Percentiles rank a stretch among this genome's conserved stretches.
phyloP scores from a whole-genome alignment of 2,329 filamentous ascomycete genomes.

The Aspergillus sergii region DNA sequence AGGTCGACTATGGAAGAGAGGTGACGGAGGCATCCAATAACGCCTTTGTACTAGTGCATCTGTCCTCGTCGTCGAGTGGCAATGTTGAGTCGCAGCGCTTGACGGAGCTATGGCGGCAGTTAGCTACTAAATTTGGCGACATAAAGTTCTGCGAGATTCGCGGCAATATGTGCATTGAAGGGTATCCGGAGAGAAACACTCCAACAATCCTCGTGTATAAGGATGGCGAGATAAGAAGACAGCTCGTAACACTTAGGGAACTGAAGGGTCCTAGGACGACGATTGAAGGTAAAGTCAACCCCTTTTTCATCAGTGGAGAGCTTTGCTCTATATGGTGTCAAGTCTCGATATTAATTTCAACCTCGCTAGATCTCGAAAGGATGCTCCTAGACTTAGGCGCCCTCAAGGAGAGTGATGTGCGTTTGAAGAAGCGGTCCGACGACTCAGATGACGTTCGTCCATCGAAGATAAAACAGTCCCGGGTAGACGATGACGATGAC shows the following conservation, averaged over 20 bases:
- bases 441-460: constrained; percentile 58
- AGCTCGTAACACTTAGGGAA: constrained; percentile 85
- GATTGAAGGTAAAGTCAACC: constrained; percentile 53
- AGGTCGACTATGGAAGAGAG: constrained; percentile 87
- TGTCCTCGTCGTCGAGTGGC: constrained; percentile 74
- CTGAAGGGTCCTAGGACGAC: constrained; percentile 72
- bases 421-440: constrained; percentile 64
- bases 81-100: constrained; percentile 85
- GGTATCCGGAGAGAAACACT: constrained; percentile 92
- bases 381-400: constrained; percentile 82
- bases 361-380: constrained; percentile 67
- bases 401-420: constrained; percentile 74
- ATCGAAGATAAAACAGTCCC: constrained; percentile 52
- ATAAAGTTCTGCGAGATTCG: constrained; percentile 97
- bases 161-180: constrained; percentile 90
- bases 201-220: constrained; percentile 92
- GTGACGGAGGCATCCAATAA: constrained; percentile 87
- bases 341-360: not conserved
- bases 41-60: constrained; percentile 70
- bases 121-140: constrained; percentile 84
- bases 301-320: not conserved
- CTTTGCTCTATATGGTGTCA: constrained; percentile 2
- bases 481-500: constrained; percentile 53
- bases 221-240: constrained; percentile 87
- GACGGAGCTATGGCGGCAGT: constrained; percentile 80